Evolutionary conservation across 1,284 basidiomycete species (phyloP), one percentile per base, ranked within the genome.

Genomic region (Coniophora puteana): DNA sequence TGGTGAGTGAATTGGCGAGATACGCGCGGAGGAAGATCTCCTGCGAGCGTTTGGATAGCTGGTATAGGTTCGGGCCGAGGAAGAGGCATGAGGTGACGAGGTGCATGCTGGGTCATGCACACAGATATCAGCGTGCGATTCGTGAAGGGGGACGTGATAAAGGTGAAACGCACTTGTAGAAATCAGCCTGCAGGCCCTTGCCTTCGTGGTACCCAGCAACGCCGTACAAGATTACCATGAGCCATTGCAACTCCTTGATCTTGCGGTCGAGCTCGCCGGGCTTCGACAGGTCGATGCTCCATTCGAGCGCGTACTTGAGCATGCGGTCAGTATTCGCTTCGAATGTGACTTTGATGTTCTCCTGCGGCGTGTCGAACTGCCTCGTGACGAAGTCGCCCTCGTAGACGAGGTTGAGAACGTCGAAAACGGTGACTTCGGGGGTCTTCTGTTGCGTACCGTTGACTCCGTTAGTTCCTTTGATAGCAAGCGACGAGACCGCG

Each of bases 211-310:
- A 71, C 10, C 71, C 69, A 22, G 61, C 57, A 27, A 72, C 49
- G 12, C 57, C 67, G 41, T 69, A 76, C 24, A 73, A 52, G 17
- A 72, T 41, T 1, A 51, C 47, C 40, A 59, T 61, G 16, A 58
- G 49, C 65, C 69, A 72, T 8, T 53, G 49, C 8, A 74, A 46
- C 48, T 76, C 71, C 46, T 70, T 65, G 12, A 71, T 55, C 47
- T 69, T 70, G 12, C 52, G 45, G 25, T 61, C 58, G 20, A 66
- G 46, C 23, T 59, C 58, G 8, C 55, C 52, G 4, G 58, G 51
- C 5, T 40, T 30, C 10, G 41, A 28, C n/a, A 31, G 13, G 18
- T 43, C 42, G n/a, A 45, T 27, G 4, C 27, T 44, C 44, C 44
- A 45, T 18, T 36, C 20, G 14, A 36, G 34, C 7, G 29, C 35